Evolutionary conservation across 179 eudicot species (phyloP), one percentile per base, ranked within the genome.

Genomic region (Drosera spatulata): DNA sequence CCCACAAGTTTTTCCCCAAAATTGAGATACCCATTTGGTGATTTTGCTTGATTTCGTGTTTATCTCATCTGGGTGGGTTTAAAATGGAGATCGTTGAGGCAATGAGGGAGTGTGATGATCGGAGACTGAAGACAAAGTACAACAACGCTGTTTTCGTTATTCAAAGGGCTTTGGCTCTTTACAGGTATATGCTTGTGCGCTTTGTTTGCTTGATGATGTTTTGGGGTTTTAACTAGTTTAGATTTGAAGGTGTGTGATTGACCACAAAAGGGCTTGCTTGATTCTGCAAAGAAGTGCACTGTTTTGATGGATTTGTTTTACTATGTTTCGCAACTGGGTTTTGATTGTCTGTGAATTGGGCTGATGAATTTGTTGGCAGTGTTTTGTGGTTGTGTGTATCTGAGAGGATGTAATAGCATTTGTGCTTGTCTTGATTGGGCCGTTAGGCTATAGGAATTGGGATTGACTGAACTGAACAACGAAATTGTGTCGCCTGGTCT

Each of bases 81-180:
- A 1, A 3, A 60, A 93, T 93, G 99, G 99, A 93, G 87, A 82
- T 93, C 73, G 80, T 89, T 63, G 59, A 73, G 69, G 95, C 97
- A 58, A 83, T 93, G n/a, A 62, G 65, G 65, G 88, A 65, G 47
- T 79, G 91, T 60, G 81, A 90, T 66, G 99, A 93, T 75, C 75
- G 66, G 39, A 90, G 99, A 79, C 65, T 93, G 69, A 86, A 77
- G 75, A 80, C 91, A 9, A 93, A 90, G 85, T 93, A 86, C 76
- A 84, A 78, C 33, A 89, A 77, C 56, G 99, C 99, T 8, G 76
- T 93, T 40, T 78, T 79, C 77, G 90, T 86, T 58, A 89, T 93
- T 68, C 88, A 73, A 81, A 74, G 99, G 74, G 88, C 99, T 73
- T 79, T 93, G 59, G 83, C 95, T 70, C 93, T 93, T 53, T 93